Percentiles rank a stretch among this genome's conserved stretches.
Conservation (phyloP, 305 asterid genomes). For the Vinca major region DNA sequence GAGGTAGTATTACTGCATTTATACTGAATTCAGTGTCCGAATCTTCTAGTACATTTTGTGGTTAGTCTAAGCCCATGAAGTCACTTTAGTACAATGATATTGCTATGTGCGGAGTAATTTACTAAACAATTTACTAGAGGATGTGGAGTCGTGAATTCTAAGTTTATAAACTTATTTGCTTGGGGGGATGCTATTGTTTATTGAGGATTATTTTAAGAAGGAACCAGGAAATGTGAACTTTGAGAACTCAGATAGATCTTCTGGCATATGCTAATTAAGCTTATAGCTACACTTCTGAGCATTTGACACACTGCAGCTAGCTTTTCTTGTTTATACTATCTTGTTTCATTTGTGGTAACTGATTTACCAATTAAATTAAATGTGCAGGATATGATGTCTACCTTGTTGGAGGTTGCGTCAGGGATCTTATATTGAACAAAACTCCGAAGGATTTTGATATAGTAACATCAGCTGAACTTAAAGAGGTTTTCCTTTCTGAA, state of each 20-base stretch:
- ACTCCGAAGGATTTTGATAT: conserved; percentile 25
- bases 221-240: background rate
- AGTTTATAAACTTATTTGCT: background rate
- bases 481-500: conserved; percentile 14
- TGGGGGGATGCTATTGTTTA: background rate
- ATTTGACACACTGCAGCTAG: background rate
- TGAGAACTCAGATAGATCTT: background rate
- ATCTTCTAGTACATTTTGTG: too few species aligned
- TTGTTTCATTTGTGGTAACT: background rate
- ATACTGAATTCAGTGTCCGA: too few species aligned
- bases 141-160: background rate
- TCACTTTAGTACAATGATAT: too few species aligned
- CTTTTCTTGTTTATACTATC: background rate
- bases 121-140: too few species aligned
- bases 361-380: background rate
- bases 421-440: conserved; percentile 25
- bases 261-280: background rate
- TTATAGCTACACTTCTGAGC: background rate
- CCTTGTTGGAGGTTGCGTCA: conserved; percentile 28
- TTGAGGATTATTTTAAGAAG: background rate
- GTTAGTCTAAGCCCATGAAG: too few species aligned
- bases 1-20: too few species aligned
- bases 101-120: too few species aligned
- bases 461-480: conserved; percentile 29
- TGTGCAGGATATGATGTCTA: conserved; percentile 23